phyloP scores from a whole-genome alignment of 2,329 filamentous ascomycete species.

The Xylaria sp. region DNA sequence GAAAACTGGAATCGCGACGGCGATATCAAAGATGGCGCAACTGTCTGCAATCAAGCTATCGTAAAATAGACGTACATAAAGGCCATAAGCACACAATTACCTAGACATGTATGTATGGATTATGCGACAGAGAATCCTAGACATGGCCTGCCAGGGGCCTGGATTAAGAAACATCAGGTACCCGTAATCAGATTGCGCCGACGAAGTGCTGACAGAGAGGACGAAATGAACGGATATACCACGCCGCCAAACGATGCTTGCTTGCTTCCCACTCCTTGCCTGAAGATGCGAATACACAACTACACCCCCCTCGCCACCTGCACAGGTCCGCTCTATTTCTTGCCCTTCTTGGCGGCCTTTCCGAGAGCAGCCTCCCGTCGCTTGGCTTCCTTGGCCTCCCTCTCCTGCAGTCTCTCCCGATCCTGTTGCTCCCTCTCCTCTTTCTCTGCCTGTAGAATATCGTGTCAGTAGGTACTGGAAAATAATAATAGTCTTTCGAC shows the following conservation, averaged over 20 bases:
- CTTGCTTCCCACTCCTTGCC: background rate
- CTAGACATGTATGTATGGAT: too few relatives aligned
- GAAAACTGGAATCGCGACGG: background rate
- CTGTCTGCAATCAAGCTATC: too few relatives aligned
- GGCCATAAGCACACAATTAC: too few relatives aligned
- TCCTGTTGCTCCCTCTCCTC: constrained; percentile 52
- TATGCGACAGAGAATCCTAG: too few relatives aligned
- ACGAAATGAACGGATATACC: too few relatives aligned
- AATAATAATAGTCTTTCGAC: background rate
- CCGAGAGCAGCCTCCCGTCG: constrained; percentile 49
- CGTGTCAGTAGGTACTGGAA: constrained; percentile 23
- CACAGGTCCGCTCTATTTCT: constrained; percentile 32
- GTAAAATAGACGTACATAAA: too few relatives aligned
- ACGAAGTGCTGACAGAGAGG: too few relatives aligned
- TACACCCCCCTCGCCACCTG: background rate
- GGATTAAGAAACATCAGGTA: too few relatives aligned
- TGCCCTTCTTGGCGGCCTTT: constrained; percentile 40
- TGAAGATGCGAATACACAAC: background rate
- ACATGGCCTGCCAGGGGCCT: too few relatives aligned
- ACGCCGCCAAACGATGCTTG: too few relatives aligned
- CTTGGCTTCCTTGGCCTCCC: constrained; percentile 53
- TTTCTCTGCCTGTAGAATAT: constrained; percentile 46
- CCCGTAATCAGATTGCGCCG: too few relatives aligned
- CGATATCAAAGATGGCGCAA: too few relatives aligned
- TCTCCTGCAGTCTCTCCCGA: constrained; percentile 43